Base-by-base conservation (phyloP, 176 grass and related monocot species). In the Musa itinerans region DNA sequence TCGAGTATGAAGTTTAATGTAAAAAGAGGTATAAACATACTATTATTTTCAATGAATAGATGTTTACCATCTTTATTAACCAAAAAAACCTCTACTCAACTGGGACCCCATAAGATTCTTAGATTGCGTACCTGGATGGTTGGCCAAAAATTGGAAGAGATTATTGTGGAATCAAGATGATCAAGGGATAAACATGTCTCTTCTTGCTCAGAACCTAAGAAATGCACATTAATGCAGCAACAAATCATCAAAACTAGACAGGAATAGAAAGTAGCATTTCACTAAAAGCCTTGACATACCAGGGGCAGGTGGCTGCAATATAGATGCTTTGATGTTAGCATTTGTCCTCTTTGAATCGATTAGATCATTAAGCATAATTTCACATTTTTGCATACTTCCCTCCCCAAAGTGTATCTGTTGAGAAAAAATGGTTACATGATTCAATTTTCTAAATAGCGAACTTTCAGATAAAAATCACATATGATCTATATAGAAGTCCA, bases 311-410 rank as follows among this genome's bases (percentile, higher is more conserved):
- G 85, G 13, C 65, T 78, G 72, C 16, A 56, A 26, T 70, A 93
- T 69, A 75, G 90, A 90, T 89, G 93, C 92, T 89, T 93, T 97
- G 71, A 97, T 97, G 83, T 97, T 97, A 62, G 88, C 76, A 83
- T 97, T 97, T 75, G 88, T 97, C 81, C 94, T 90, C 84, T 97
- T 97, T 25, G 90, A 97, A 82, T 89, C 94, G 78, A 97, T 97
- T 86, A 97, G 76, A 64, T 97, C 94, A 87, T 93, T 97, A 56
- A 97, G 86, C 94, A 97, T 97, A 86, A 97, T 97, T 85, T 97
- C 94, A 85, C 94, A 97, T 75, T 97, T 97, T 83, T 93, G 94
- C 90, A 97, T 97, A 75, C 90, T 97, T 73, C 81, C 90, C 84
- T 97, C 94, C 69, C 94, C 94, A 78, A 97, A 97, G 80, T 97